Evolutionary conservation across 352 stramenopile species (phyloP).

Genomic region (Phytophthora hybrid): DNA sequence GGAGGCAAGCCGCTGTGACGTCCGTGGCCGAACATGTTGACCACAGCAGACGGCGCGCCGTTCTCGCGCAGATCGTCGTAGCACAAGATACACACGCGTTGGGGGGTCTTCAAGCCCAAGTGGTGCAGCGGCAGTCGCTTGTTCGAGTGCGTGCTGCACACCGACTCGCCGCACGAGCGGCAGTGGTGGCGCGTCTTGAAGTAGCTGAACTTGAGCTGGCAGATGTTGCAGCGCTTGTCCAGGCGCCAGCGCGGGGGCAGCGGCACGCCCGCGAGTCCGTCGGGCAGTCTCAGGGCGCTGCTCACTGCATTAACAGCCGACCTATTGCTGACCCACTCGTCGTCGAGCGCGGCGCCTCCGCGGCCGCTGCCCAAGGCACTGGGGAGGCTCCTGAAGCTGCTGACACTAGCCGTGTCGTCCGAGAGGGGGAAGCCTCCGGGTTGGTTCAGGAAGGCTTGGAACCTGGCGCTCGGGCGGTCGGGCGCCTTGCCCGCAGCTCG

Average conservation of each 20-base stretch:
- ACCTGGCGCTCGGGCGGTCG: slow-evolving; percentile 54
- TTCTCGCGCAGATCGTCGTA: slow-evolving; percentile 82
- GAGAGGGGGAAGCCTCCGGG: slow-evolving; percentile 34
- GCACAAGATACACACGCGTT: slow-evolving; percentile 84
- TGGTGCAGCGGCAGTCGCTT: slow-evolving; percentile 70
- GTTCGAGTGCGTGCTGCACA: slow-evolving; percentile 86
- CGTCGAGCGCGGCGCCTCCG: slow-evolving; percentile 22
- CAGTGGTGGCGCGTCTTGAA: slow-evolving; percentile 90
- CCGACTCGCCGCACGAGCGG: slow-evolving; percentile 87
- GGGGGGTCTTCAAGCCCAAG: slow-evolving; percentile 61
- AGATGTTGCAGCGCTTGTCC: slow-evolving; percentile 85
- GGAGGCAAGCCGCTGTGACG: slow-evolving; percentile 41
- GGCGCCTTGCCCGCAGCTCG: slow-evolving; percentile 53
- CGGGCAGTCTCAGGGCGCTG: slow-evolving; percentile 41
- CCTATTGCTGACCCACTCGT: slow-evolving; percentile 34
- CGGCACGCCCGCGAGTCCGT: slow-evolving; percentile 40
- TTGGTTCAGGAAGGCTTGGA: slow-evolving; percentile 58
- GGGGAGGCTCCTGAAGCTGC: slow-evolving; percentile 39
- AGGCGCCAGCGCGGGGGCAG: slow-evolving; percentile 77
- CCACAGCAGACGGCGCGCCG: slow-evolving; percentile 75
- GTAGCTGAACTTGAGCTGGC: slow-evolving; percentile 87
- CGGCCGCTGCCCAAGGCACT: slow-evolving; percentile 18
- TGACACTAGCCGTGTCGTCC: slow-evolving; percentile 39
- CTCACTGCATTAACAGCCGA: slow-evolving; percentile 31
- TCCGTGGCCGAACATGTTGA: slow-evolving; percentile 71